Evolutionary conservation across 495 filamentous ascomycete genomes (phyloP), one percentile per base, ranked within the genome.

Genomic region (Lepidopterella palustris): DNA sequence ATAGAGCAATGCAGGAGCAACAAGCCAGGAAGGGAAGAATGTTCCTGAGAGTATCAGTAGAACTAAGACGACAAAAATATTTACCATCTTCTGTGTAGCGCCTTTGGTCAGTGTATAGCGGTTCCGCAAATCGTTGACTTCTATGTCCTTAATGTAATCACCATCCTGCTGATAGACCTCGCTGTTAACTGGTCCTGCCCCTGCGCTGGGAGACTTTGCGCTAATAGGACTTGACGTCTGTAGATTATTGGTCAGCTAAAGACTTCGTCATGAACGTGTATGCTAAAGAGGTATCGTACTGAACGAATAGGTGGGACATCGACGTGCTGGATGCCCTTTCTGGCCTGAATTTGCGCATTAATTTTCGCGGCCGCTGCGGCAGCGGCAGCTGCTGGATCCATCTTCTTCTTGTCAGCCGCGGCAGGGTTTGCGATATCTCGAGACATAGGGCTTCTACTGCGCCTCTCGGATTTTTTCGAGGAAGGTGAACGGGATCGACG

Each of bases 11-110:
- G 13, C 29, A 62, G 58, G 51, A 45, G 39, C 29, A 53, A 57
- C 69, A 66, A 42, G 35, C 40, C 62, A 71, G 59, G 59, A 68
- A 71, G 68, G 63, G 63, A 69, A 68, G 66, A 74, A 65, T 71
- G 24, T 18, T 24, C 81, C 86, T 89, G 85, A 76, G 76, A 77
- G 66, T 75, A 92, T 95, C 88, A 95, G 90, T 87, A 13, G 80
- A 76, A 78, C 71, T 78, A 53, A 45, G 64, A 75, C 70, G 80
- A 84, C 77, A 84, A 82, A 84, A 76, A 70, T 80, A 89, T 87
- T 96, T 97, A 98, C 93, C 93, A 92, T 95, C 82, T 96, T 95
- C 80, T 98, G 93, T 63, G 91, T 96, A 68, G 89, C 87, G 65
- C 93, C 92, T 81, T 96, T 98, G 62, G 93, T 98, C 77, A 98